Conservation (phyloP, 192 early-diverging fungal genomes). For the Mortierella claussenii region DNA sequence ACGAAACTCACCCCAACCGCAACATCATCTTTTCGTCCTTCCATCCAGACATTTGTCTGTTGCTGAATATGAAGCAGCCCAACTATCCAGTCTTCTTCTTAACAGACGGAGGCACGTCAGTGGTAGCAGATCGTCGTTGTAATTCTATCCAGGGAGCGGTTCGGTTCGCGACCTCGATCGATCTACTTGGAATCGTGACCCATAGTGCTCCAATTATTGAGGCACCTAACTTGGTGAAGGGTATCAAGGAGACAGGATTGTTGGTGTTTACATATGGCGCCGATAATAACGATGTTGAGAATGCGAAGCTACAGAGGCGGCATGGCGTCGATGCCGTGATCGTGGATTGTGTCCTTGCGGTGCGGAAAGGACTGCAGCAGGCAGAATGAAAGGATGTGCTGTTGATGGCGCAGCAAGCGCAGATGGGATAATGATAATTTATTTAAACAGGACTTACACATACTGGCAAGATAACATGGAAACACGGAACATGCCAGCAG, state of each 20-base stretch:
- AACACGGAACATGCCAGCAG: no score
- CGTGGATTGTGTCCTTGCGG: slow-evolving; percentile 72
- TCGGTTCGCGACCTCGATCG: slow-evolving; percentile 76
- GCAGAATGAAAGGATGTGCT: no score
- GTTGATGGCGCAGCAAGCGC: no score
- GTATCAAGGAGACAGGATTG: slow-evolving; percentile 77
- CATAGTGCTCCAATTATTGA: slow-evolving; percentile 77
- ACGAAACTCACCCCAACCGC: slow-evolving; percentile 59
- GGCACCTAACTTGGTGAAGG: slow-evolving; percentile 74
- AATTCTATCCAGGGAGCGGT: slow-evolving; percentile 86
- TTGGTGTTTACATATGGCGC: slow-evolving; percentile 85
- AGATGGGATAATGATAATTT: no score
- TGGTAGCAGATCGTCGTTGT: slow-evolving; percentile 81
- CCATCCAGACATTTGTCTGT: slow-evolving; percentile 87
- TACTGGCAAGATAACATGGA: no score
- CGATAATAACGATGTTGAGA: slow-evolving; percentile 79
- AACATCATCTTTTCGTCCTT: slow-evolving; percentile 94
- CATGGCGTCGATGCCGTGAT: slow-evolving; percentile 91
- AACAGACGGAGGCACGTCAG: slow-evolving; percentile 81
- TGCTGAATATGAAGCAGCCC: slow-evolving; percentile 88
- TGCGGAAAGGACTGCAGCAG: slow-evolving; percentile 57
- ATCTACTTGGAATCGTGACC: slow-evolving; percentile 84
- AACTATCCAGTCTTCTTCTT: slow-evolving; percentile 93
- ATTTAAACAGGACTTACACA: no score
- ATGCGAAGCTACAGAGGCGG: slow-evolving; percentile 76